Evolutionary conservation across 2,329 filamentous ascomycete genomes (phyloP), one percentile per base, ranked within the genome.

Genomic region (Fonsecaea monophora): DNA sequence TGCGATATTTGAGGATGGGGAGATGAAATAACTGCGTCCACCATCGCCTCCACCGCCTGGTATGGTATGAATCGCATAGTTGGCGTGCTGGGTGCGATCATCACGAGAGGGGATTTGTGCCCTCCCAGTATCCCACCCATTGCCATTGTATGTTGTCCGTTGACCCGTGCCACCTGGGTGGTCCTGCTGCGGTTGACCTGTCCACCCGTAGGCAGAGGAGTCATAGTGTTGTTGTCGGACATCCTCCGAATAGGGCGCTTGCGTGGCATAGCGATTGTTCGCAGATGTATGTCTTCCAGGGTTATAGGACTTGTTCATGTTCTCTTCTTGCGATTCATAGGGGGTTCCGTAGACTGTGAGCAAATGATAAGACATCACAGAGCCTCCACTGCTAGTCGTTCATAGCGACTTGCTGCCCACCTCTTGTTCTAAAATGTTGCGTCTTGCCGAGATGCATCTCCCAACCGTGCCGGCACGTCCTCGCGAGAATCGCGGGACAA

Each of bases 281-380:
- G 64, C 21, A 37, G 6, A 35, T 4, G 62, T 7, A 13, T 55
- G 56, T 62, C 60, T 40, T 25, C 38, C 55, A 30, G 6, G n/a
- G 21, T 61, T 66, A 53, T 66, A 66, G 18, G 57, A 62, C 21
- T 64, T 38, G 53, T 67, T 64, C 32, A 63, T 55, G 21, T 66
- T 65, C 61, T 62, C 62, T 37, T 57, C 56, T 69, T 68, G 66
- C 48, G 25, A 18, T 30, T 70, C 63, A 38, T 71, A 68, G 53
- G 68, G 66, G 7, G 58, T 58, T 35, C 61, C 45, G 40, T 66
- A 71, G 53, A 61, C 67, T 18, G 58, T 53, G 12, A 68, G 40
- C 21, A 58, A 40, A 13, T 61, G 45, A 35, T 71, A 68, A n/a
- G 71, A 68, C 72, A 73, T 73, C 15, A 21, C 30, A 45, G 21